Base-by-base conservation (phyloP, 1,139 yeast species). In the Scheffersomyces quercinus region DNA sequence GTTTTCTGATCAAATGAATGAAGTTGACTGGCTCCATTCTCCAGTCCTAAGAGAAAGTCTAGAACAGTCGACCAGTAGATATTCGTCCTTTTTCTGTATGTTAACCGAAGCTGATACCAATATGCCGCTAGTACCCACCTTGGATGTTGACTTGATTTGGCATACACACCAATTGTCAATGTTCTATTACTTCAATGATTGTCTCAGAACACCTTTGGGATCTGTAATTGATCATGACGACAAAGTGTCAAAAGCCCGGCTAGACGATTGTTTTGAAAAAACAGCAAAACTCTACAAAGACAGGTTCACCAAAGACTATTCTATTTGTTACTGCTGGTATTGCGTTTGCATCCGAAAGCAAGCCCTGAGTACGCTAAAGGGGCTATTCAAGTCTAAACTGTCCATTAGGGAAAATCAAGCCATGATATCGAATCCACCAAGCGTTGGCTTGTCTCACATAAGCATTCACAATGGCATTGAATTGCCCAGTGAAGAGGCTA, bases 111-210 rank as follows among this genome's bases (percentile, higher is more conserved):
- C 38, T 20, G 54, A 47, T 20, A 41, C 36, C 12, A 41, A 36
- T 6, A 29, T 36, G 12, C 50, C 58, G 42, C 51, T 63, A 15
- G 67, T 70, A 1, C 75, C 77, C 0, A 67, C 76, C 1, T 53
- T 70, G 41, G 76, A 71, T 42, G 62, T 71, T 29, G 75, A 71
- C 45, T 54, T 71, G 36, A 55, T 65, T 1, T 70, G 76, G 75
- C 74, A 67, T 43, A 69, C 75, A 8, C 74, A 71, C 46, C 73
- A 66, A 44, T 53, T 70, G 28, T 51, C 58, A 4, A 58, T 63
- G 35, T 42, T 36, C 15, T 50, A 49, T 24, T 70, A 70, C 48
- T 54, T 56, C 37, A 40, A 50, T 2, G 60, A 55, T 40, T 62
- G 65, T 38, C 39, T 44, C 28, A 35, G 37, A 4, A 36, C 46